Evolutionary conservation across 352 stramenopile genomes (phyloP).

Genomic region (Globisporangium rhizosaccharum): DNA sequence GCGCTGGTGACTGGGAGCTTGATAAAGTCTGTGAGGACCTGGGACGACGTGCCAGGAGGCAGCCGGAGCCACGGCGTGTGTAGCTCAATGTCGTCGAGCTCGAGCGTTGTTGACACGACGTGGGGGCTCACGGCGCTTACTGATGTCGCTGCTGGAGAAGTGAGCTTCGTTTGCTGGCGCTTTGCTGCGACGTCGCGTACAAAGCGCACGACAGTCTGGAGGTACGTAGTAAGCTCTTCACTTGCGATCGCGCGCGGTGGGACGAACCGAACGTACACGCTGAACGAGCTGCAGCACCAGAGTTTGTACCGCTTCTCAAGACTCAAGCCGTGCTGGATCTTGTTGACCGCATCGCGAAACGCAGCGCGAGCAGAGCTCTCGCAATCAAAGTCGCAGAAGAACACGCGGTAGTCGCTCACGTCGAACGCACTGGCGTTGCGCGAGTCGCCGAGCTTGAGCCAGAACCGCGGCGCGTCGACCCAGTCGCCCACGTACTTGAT

Average conservation of each 20-base stretch:
- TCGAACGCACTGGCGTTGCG: too few relatives aligned
- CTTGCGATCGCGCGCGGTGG: neutral
- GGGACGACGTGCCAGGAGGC: neutral
- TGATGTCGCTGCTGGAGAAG: too few relatives aligned
- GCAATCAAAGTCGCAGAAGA: too few relatives aligned
- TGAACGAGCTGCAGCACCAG: too few relatives aligned
- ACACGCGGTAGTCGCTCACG: too few relatives aligned
- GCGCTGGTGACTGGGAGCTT: neutral
- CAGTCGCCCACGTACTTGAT: too few relatives aligned
- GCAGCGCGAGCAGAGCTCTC: too few relatives aligned
- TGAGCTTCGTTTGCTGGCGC: neutral
- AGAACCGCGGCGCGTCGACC: too few relatives aligned
- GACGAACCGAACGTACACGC: neutral
- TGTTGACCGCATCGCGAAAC: too few relatives aligned
- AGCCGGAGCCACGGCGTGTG: slow-evolving; percentile 2
- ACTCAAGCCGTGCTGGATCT: too few relatives aligned
- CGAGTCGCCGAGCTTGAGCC: too few relatives aligned
- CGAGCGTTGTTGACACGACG: neutral
- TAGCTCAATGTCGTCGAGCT: slow-evolving; percentile 4
- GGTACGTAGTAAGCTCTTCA: neutral
- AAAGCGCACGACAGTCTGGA: neutral
- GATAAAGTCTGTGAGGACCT: slow-evolving; percentile 1
- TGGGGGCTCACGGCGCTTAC: neutral
- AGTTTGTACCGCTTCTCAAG: too few relatives aligned
- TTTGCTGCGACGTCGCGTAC: neutral